Conservation (phyloP, 2,329 filamentous ascomycete genomes). For the Exophiala xenobiotica region DNA sequence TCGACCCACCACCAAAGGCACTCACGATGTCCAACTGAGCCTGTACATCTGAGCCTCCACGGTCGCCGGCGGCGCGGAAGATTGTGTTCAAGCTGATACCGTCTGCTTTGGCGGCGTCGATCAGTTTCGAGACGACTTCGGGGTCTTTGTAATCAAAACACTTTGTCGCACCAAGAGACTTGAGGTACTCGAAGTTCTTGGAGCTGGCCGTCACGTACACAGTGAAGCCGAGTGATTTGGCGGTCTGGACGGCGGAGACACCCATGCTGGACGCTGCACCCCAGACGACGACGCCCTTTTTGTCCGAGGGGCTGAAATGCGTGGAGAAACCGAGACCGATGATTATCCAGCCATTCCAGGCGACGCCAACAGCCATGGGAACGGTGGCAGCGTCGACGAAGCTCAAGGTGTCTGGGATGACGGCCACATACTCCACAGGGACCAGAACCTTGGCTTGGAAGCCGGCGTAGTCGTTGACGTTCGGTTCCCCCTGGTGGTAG, state of each 20-base stretch:
- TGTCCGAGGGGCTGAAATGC: constrained; percentile 27
- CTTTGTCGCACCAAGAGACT: constrained; percentile 38
- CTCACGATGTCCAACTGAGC: constrained; percentile 36
- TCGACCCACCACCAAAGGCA: constrained; percentile 19
- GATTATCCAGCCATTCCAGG: constrained; percentile 33
- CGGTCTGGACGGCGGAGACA: constrained; percentile 41
- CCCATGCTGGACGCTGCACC: constrained; percentile 45
- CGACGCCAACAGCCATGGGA: constrained; percentile 30
- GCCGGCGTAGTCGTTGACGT: constrained; percentile 32
- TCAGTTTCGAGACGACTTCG: constrained; percentile 35
- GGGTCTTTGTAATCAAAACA: constrained; percentile 43
- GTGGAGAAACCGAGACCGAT: constrained; percentile 29
- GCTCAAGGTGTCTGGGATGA: constrained; percentile 33
- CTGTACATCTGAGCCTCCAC: constrained; percentile 32
- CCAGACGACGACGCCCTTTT: constrained; percentile 42
- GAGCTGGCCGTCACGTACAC: constrained; percentile 43
- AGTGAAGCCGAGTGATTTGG: constrained; percentile 40
- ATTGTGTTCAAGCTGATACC: constrained; percentile 16
- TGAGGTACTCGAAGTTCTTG: constrained; percentile 41
- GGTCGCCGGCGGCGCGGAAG: constrained; percentile 34
- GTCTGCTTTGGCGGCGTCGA: constrained; percentile 29
- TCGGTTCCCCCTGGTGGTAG: constrained; percentile 30
- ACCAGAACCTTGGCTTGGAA: constrained; percentile 35
- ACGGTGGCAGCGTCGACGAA: constrained; percentile 34
- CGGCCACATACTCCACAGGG: constrained; percentile 33